A percentile compares a stretch with the other conserved stretches of the same genome.
Conservation (phyloP, 257 asterid genomes). For the Linaria vulgaris region DNA sequence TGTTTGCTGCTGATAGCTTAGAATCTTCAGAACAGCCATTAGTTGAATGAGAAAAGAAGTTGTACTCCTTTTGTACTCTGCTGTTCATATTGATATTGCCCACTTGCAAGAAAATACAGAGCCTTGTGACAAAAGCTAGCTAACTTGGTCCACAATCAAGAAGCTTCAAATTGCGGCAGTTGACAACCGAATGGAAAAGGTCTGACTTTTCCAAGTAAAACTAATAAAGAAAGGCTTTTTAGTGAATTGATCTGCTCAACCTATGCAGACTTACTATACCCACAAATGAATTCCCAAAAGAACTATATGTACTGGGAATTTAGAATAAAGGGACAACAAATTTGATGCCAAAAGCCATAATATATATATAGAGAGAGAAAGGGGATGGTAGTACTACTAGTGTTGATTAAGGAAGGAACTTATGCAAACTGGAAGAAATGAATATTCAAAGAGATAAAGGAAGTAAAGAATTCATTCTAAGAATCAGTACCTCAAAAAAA, state of each 20-base stretch:
- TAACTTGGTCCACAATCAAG: conserved; percentile 34
- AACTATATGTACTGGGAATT: too few relatives aligned
- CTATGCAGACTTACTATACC: background rate
- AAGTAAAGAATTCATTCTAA: conserved; percentile 6
- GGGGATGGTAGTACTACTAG: background rate
- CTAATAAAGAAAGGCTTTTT: background rate
- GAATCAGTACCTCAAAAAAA: conserved; percentile 8
- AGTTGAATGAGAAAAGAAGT: conserved; percentile 8
- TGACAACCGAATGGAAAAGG: conserved; percentile 12
- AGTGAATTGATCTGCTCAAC: conserved; percentile 18
- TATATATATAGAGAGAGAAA: too few relatives aligned
- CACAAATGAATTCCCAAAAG: conserved; percentile 20
- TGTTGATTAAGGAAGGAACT: background rate
- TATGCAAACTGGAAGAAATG: conserved; percentile 1
- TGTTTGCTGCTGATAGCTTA: conserved; percentile 20
- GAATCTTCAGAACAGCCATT: conserved; percentile 12
- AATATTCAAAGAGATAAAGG: conserved; percentile 17
- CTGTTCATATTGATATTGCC: conserved; percentile 11
- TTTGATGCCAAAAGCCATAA: background rate
- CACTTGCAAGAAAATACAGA: conserved; percentile 22
- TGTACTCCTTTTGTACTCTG: conserved; percentile 9
- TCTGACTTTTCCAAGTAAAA: conserved; percentile 12
- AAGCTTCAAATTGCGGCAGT: background rate
- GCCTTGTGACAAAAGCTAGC: conserved; percentile 28
- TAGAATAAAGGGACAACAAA: too few relatives aligned